phyloP scores from a whole-genome alignment of 768 basidiomycete genomes.

The Mycena albidolilacea region DNA sequence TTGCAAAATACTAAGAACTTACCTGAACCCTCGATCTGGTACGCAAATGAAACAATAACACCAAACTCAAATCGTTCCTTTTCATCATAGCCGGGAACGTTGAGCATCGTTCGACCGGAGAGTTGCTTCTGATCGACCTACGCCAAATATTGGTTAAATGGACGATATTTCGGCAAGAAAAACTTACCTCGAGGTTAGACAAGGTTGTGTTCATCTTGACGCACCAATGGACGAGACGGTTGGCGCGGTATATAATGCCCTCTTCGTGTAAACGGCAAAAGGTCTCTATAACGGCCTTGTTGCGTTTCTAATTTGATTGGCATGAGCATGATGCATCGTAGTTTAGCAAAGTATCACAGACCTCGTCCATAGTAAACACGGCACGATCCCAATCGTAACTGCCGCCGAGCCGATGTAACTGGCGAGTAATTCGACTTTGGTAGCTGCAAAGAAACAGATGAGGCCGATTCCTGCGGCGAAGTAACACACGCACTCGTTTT shows the following conservation, averaged over 20 bases:
- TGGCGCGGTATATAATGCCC: slow-evolving; percentile 94
- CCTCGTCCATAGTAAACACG: slow-evolving; percentile 96
- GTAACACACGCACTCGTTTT: slow-evolving; percentile 82
- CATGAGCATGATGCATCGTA: background rate
- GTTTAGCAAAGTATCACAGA: slow-evolving; percentile 48
- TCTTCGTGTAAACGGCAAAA: slow-evolving; percentile 95
- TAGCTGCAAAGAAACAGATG: slow-evolving; percentile 67
- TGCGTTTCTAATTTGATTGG: slow-evolving; percentile 65
- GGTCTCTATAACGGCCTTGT: slow-evolving; percentile 90
- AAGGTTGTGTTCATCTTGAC: slow-evolving; percentile 95
- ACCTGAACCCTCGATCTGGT: slow-evolving; percentile 91
- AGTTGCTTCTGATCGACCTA: slow-evolving; percentile 95
- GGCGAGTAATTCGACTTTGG: slow-evolving; percentile 92
- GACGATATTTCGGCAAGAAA: background rate
- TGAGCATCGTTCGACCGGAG: slow-evolving; percentile 86
- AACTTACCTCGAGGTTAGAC: slow-evolving; percentile 92
- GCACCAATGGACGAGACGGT: slow-evolving; percentile 99
- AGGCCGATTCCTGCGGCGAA: background rate
- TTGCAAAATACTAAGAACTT: slow-evolving; percentile 35
- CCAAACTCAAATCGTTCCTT: slow-evolving; percentile 99
- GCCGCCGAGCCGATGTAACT: slow-evolving; percentile 89
- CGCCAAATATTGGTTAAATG: background rate
- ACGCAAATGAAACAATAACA: slow-evolving; percentile 96
- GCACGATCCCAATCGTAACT: slow-evolving; percentile 96
- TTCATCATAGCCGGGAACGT: slow-evolving; percentile 94